Evolutionary conservation across 2,329 filamentous ascomycete species (phyloP), one percentile per base, ranked within the genome.

Genomic region (Ophiostoma tasmaniense): DNA sequence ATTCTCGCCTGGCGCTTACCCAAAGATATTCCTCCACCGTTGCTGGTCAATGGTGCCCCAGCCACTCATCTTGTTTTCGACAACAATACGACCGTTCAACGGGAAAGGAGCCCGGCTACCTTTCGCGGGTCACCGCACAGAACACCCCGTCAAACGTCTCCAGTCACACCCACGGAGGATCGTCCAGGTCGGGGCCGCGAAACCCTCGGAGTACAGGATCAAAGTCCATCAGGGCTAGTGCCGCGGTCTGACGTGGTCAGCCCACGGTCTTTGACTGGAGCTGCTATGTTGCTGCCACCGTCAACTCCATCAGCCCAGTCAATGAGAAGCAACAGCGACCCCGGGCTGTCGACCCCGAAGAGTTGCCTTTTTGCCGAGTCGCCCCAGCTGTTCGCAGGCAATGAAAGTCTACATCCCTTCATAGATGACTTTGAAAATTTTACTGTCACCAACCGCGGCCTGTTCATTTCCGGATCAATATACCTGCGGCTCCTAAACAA

Each of bases 1-100:
- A 72, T 75, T 14, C 70, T 76, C 20, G 74, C 74, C 1, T 76
- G 74, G 74, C 67, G 55, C 14, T 50, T 52, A 1, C 68, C 55
- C 20, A 22, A 22, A 1, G 55, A 33, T 11, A 8, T 6, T 1
- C 5, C 30, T 33, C 50, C 50, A 0, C 50, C 25, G 8, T 5
- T 55, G 50, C 50, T 25, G 50, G 6, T 55, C n/a, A 55, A 55
- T 22, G 50, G 50, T 7, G 22, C 11, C 22, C n/a, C 50, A 3
- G 17, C 13, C 22, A 28, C 50, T 3, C 50, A 22, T n/a, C 14
- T 22, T 25, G n/a, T 10, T 14, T 25, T n/a, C 14, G 11, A 8
- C 13, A 55, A 10, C 8, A 55, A 55, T 13, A 55, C 50, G 50
- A 14, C 7, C 11, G n/a, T 25, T n/a, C 4, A 25, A 10, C 42